phyloP scores from a whole-genome alignment of 2,329 filamentous ascomycete genomes.

The Neonectria faginata region DNA sequence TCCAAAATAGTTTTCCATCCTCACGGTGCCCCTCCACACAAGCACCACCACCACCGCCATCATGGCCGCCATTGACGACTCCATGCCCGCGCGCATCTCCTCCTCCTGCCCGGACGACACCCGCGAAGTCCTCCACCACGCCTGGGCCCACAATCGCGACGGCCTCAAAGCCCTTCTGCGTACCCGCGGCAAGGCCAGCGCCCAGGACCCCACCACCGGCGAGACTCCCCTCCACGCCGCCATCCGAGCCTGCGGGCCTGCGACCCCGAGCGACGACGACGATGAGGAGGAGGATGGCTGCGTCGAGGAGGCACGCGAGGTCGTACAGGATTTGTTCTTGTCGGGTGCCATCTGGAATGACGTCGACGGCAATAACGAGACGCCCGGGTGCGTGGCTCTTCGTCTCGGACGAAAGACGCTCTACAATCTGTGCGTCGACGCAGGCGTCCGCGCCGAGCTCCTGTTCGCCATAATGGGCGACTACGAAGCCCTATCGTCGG shows the following conservation, averaged over 20 bases:
- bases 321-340: slow-evolving; percentile 81
- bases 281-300: slow-evolving; percentile 52
- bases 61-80: slow-evolving; percentile 59
- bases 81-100: slow-evolving; percentile 65
- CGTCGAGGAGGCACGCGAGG: slow-evolving; percentile 72
- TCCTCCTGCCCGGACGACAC: slow-evolving; percentile 62
- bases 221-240: slow-evolving; percentile 91
- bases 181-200: slow-evolving; percentile 73
- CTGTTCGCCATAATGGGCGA: slow-evolving; percentile 84
- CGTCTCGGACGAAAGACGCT: slow-evolving; percentile 75
- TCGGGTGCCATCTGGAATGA: slow-evolving; percentile 98
- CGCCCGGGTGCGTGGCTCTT: slow-evolving; percentile 87
- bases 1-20: slow-evolving; percentile 7
- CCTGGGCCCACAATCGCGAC: slow-evolving; percentile 71
- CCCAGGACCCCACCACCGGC: slow-evolving; percentile 86
- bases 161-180: slow-evolving; percentile 77
- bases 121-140: slow-evolving; percentile 64
- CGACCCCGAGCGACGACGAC: slow-evolving; percentile 41
- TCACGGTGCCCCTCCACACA: slow-evolving; percentile 22
- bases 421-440: slow-evolving; percentile 87
- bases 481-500: slow-evolving; percentile 78
- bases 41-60: not conserved
- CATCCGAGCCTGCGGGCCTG: slow-evolving; percentile 77
- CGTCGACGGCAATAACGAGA: slow-evolving; percentile 86
- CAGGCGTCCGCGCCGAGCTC: slow-evolving; percentile 90